Percentiles rank a stretch among this genome's conserved stretches.
Conservation (phyloP, 2,329 filamentous ascomycete genomes). For the Verticillium zaregamsianum region DNA sequence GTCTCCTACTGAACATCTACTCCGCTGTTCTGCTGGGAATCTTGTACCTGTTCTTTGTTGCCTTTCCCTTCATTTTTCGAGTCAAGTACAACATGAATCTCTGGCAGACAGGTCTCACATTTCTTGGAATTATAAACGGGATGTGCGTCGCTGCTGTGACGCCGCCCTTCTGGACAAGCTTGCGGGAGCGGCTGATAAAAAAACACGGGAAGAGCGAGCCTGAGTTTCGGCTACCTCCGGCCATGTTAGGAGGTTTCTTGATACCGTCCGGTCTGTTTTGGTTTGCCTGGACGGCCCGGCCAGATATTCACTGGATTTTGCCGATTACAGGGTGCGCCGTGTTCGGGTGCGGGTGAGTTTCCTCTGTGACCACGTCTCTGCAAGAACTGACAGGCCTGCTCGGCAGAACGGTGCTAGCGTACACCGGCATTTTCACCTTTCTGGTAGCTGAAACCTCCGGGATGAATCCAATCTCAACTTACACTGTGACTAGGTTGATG, state of each 20-base stretch:
- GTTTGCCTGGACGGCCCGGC: conserved; percentile 13
- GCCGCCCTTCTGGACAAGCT: conserved; percentile 61
- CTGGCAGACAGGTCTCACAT: conserved; percentile 77
- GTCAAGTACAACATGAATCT: conserved; percentile 71
- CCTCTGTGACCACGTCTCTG: neutral
- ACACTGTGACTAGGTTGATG: conserved; percentile 51
- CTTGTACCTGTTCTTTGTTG: conserved; percentile 86
- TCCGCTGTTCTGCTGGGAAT: conserved; percentile 81
- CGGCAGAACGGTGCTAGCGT: conserved; percentile 69
- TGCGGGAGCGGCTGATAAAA: conserved; percentile 53
- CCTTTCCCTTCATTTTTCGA: conserved; percentile 75
- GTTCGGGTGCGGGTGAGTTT: conserved; percentile 64
- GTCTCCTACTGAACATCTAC: conserved; percentile 73
- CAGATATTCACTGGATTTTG: conserved; percentile 8
- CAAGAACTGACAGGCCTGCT: conserved; percentile 17
- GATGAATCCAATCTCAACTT: no score
- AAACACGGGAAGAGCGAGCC: conserved; percentile 65
- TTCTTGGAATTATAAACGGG: conserved; percentile 66
- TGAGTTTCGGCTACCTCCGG: conserved; percentile 77
- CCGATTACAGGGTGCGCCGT: conserved; percentile 64
- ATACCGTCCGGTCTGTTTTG: conserved; percentile 60
- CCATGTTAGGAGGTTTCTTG: conserved; percentile 67
- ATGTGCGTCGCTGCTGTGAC: conserved; percentile 57
- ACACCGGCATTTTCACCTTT: conserved; percentile 83
- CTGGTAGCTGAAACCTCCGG: conserved; percentile 44